Evolutionary conservation across 768 basidiomycete species (phyloP), one percentile per base, ranked within the genome.

Genomic region (Phaffia australis): DNA sequence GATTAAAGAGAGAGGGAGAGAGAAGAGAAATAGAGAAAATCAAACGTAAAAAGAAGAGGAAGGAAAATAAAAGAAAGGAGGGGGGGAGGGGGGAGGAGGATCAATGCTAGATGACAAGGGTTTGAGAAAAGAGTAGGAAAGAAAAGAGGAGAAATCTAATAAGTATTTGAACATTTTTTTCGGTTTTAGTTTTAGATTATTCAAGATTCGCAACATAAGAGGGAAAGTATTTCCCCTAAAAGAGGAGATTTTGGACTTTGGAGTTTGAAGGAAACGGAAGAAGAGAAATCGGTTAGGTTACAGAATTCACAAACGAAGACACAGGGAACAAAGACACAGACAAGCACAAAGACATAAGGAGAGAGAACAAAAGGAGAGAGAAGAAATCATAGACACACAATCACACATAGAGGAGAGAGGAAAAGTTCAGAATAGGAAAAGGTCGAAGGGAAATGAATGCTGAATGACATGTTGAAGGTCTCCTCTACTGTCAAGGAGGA

Each of bases 321-420:
- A 32, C 56, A 32, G 56, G 21, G 56, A 21, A 32, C 35, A 42
- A 42, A 42, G 35, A 30, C 56, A 58, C 30, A 58, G 29, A 58
- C 25, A 42, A 32, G 30, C 56, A 58, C 15, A 30, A 29, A 23
- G 56, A 58, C 6, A 58, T 58, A 42, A 58, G 56, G 56, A 29
- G 19, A 58, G 56, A 42, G 42, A 32, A 30, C 6, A 11, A 42
- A 32, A 7, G 11, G 35, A 42, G 35, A 42, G 35, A 42, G 11
- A 42, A 42, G 35, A 42, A 42, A 42, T 11, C 35, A 42, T 42
- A 42, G 35, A 42, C 35, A 42, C 35, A 42, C 35, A 42, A 42
- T 42, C 35, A 42, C 35, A 42, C 35, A 42, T 42, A 42, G 35
- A 42, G 35, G 11, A 42, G 11, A 42, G 35, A 42, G 35, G 35